A percentile compares a stretch with the other conserved stretches of the same genome.
These are phyloP conservation scores for Obelidium mucronatum DNA, from an alignment of 192 early-diverging fungal genomes.

Conservation along the genomic window DNA sequence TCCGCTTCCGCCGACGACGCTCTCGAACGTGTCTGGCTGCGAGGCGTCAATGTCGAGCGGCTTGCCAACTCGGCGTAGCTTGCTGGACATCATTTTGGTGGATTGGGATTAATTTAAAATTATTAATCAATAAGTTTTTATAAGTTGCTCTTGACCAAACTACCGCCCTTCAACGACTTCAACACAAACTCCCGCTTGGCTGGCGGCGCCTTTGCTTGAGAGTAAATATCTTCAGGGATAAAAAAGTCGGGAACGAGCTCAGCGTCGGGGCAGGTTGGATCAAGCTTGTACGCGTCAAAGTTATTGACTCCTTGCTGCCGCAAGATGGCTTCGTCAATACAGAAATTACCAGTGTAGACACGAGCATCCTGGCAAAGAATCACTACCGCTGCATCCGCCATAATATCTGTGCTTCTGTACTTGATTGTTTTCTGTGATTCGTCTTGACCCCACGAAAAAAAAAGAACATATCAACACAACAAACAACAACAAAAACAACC, in stretches of 20 bases:
- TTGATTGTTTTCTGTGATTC: constrained; percentile 10
- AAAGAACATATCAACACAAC: neutral
- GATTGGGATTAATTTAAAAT: too few species aligned
- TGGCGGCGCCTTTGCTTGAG: neutral
- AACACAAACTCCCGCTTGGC: constrained; percentile 25
- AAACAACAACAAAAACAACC: neutral
- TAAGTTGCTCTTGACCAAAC: neutral
- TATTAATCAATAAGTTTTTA: neutral
- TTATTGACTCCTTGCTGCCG: constrained; percentile 73
- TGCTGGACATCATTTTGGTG: neutral
- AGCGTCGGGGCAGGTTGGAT: constrained; percentile 56
- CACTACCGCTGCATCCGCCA: constrained; percentile 77
- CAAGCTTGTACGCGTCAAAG: constrained; percentile 73
- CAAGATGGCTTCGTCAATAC: constrained; percentile 82
- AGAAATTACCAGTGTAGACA: constrained; percentile 55
- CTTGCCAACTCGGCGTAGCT: neutral
- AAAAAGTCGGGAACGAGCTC: constrained; percentile 65
- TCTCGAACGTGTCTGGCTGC: neutral
- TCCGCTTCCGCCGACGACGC: too few species aligned
- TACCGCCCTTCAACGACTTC: neutral
- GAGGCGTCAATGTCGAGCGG: neutral
- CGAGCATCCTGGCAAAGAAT: constrained; percentile 64
- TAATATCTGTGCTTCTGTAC: constrained; percentile 63
- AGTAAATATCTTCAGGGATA: constrained; percentile 42
- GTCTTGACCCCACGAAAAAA: neutral